A percentile compares a stretch with the other conserved stretches of the same genome.
phyloP scores from a whole-genome alignment of 176 grass and related monocot genomes.

The Carex cristatella region DNA sequence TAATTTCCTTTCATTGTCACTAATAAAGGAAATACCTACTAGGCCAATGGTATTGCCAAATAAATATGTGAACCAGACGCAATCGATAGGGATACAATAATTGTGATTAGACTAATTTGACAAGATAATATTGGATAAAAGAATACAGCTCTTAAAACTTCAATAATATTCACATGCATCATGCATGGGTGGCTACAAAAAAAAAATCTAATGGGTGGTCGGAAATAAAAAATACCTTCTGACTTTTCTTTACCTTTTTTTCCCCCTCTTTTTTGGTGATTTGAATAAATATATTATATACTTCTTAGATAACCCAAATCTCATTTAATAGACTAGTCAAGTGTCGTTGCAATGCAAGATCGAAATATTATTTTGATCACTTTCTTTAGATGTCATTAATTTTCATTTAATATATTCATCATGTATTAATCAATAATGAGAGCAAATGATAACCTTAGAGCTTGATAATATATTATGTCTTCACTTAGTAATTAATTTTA shows the following conservation, averaged over 20 bases:
- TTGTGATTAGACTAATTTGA: neutral
- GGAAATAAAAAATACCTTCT: neutral
- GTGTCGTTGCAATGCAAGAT: too few relatives aligned
- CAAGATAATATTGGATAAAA: conserved; percentile 6
- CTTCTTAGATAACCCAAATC: neutral
- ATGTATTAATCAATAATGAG: too few relatives aligned
- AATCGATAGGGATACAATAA: neutral
- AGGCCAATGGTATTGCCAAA: neutral
- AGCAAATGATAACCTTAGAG: too few relatives aligned
- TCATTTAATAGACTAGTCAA: too few relatives aligned
- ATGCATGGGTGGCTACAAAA: neutral
- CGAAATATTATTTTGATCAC: too few relatives aligned
- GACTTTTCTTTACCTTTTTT: neutral
- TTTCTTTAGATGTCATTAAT: too few relatives aligned
- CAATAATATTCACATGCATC: neutral
- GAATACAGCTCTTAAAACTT: neutral
- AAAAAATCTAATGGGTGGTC: neutral
- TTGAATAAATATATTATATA: neutral
- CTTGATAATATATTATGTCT: too few relatives aligned
- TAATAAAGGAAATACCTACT: neutral
- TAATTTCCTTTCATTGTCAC: neutral
- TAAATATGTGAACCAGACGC: neutral
- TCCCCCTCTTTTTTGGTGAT: neutral
- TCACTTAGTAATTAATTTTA: too few relatives aligned
- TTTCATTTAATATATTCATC: too few relatives aligned